Evolutionary conservation across 108 stramenopile species (phyloP).

Genomic region (Nitzschia putrida): DNA sequence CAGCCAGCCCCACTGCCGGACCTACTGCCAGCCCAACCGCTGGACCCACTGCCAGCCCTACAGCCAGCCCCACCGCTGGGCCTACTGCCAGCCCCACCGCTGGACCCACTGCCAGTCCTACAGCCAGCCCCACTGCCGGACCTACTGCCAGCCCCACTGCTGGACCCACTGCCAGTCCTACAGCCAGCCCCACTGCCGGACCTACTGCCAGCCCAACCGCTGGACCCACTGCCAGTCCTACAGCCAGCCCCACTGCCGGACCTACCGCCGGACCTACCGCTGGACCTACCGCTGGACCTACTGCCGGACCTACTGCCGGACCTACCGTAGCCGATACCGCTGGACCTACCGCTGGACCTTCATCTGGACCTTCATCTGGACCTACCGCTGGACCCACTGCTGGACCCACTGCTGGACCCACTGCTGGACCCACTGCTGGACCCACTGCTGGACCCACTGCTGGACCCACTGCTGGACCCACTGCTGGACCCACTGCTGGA

Average conservation of each 20-base stretch:
- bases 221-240: constrained; percentile 2
- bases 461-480: too few relatives aligned
- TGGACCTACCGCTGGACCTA: too few relatives aligned
- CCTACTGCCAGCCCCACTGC: constrained; percentile 1
- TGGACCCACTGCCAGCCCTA: constrained; percentile 4
- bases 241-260: constrained; percentile 3
- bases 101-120: constrained; percentile 2
- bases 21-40: constrained; percentile 21
- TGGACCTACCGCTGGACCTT: too few relatives aligned
- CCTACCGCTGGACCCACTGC: too few relatives aligned
- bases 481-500: too few relatives aligned
- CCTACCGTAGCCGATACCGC: too few relatives aligned
- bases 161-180: neutral
- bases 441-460: too few relatives aligned
- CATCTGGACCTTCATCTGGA: too few relatives aligned
- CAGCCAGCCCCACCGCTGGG: neutral
- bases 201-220: constrained; percentile 5
- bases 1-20: neutral
- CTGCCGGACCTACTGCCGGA: too few relatives aligned
- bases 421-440: too few relatives aligned
- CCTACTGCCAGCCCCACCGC: neutral
- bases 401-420: too few relatives aligned
- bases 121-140: constrained; percentile 2
- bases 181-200: constrained; percentile 5
- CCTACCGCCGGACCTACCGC: constrained; percentile 19